Conservation (phyloP, 2,329 filamentous ascomycete genomes). For the Rhynchosporium secalis region DNA sequence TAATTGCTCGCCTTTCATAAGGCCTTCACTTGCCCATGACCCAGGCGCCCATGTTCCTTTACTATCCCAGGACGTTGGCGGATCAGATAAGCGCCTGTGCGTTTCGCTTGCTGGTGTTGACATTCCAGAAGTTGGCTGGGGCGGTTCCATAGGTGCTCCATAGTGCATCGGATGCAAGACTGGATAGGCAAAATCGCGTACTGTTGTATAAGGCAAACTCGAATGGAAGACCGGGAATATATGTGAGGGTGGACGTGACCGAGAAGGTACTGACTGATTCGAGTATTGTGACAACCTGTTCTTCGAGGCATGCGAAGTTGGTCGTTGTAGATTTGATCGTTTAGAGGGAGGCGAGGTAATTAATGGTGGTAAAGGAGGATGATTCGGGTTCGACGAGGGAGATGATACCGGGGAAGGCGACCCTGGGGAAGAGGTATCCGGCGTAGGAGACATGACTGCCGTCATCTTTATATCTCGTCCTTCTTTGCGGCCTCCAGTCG, state of each 20-base stretch:
- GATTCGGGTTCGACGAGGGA: conserved; percentile 49
- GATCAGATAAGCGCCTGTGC: conserved; percentile 76
- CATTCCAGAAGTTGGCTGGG: conserved; percentile 68
- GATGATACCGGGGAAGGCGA: conserved; percentile 53
- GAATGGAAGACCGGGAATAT: conserved; percentile 83
- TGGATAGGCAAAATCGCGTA: conserved; percentile 95
- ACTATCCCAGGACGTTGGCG: conserved; percentile 72
- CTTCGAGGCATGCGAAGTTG: conserved; percentile 75
- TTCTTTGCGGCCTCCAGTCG: conserved; percentile 10
- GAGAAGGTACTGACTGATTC: conserved; percentile 62
- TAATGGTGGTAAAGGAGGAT: conserved; percentile 55
- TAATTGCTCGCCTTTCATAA: conserved; percentile 67
- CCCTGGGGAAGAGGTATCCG: conserved; percentile 45
- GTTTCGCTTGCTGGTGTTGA: conserved; percentile 84
- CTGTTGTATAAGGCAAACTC: conserved; percentile 81
- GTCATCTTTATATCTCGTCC: conserved; percentile 31
- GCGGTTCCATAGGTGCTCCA: conserved; percentile 78
- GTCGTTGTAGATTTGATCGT: conserved; percentile 61
- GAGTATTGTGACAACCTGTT: conserved; percentile 85
- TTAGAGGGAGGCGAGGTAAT: conserved; percentile 55
- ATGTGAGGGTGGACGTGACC: conserved; percentile 78
- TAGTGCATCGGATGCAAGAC: conserved; percentile 84
- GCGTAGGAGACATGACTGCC: conserved; percentile 57
- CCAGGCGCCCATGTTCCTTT: conserved; percentile 58
- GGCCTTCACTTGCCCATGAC: conserved; percentile 45